A percentile compares a stretch with the other conserved stretches of the same genome.
Conservation (phyloP, 768 basidiomycete species). For the Chiua virens region DNA sequence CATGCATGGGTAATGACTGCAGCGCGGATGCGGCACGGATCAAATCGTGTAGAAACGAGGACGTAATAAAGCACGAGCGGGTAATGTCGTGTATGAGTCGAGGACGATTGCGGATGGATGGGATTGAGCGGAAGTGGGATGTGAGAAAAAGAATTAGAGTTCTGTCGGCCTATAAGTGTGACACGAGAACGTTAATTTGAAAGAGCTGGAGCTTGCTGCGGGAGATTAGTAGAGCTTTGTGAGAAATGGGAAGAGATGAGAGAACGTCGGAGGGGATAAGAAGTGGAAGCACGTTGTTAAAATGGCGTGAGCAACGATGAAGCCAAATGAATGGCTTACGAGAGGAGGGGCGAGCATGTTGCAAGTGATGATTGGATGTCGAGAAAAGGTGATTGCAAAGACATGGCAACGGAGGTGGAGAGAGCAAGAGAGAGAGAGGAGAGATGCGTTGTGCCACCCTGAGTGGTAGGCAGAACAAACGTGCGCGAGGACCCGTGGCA, state of each 20-base stretch:
- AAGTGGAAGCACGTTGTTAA: constrained; percentile 17
- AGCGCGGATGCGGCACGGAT: too few species aligned
- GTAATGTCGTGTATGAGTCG: background rate
- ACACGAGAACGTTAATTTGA: constrained; percentile 23
- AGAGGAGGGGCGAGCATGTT: constrained; percentile 22
- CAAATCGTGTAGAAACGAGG: background rate
- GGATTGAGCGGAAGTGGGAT: background rate
- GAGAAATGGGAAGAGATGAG: background rate
- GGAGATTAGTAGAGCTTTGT: background rate
- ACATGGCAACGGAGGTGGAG: constrained; percentile 7
- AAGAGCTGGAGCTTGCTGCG: constrained; percentile 15
- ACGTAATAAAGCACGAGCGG: background rate
- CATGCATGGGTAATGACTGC: too few species aligned
- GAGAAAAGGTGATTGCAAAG: constrained; percentile 7
- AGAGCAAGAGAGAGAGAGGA: constrained; percentile 2
- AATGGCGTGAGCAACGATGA: constrained; percentile 3
- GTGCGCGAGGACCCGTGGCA: constrained; percentile 38
- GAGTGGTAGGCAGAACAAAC: constrained; percentile 30
- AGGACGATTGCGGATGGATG: background rate
- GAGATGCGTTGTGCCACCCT: background rate
- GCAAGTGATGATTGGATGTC: constrained; percentile 23
- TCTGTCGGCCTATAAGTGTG: constrained; percentile 1
- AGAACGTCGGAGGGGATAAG: background rate
- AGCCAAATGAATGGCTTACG: constrained; percentile 17
- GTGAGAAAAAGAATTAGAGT: constrained; percentile 19